Conservation (phyloP, 2,329 filamentous ascomycete species). For the Tolypocladium cylindrosporum region DNA sequence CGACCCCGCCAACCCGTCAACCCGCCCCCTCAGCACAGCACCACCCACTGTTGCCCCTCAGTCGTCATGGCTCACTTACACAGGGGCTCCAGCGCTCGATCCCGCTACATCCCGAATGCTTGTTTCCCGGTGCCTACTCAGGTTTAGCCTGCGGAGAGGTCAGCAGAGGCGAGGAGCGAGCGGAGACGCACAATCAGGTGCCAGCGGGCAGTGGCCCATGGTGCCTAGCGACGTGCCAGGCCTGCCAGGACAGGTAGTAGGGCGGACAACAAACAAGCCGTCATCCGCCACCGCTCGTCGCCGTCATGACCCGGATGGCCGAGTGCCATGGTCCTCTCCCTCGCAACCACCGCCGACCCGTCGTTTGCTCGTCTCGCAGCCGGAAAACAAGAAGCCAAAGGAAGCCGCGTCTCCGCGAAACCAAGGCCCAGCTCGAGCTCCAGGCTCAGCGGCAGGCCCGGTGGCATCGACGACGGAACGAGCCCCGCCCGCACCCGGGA, state of each 20-base stretch:
- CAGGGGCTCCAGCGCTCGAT: not conserved
- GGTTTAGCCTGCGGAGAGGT: no score
- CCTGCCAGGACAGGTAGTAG: not conserved
- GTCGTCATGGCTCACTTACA: not conserved
- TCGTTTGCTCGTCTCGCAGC: not conserved
- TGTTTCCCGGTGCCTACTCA: not conserved
- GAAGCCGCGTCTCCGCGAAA: not conserved
- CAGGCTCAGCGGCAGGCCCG: not conserved
- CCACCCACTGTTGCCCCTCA: not conserved
- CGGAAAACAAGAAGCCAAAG: not conserved
- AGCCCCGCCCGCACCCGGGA: not conserved
- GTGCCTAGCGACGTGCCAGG: not conserved
- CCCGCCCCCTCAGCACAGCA: not conserved
- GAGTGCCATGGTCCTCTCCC: not conserved
- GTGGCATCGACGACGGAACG: not conserved
- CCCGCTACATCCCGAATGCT: not conserved
- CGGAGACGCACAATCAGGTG: not conserved
- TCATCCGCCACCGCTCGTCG: not conserved
- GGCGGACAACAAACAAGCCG: not conserved
- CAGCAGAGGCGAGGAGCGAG: not conserved
- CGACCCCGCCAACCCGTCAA: not conserved
- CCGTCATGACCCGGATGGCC: not conserved
- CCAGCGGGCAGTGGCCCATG: not conserved
- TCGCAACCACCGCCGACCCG: not conserved
- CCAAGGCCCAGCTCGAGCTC: not conserved